These are phyloP conservation scores for Hypoxylon trugodes DNA, from an alignment of 495 filamentous ascomycete species.

Conservation along the genomic window DNA sequence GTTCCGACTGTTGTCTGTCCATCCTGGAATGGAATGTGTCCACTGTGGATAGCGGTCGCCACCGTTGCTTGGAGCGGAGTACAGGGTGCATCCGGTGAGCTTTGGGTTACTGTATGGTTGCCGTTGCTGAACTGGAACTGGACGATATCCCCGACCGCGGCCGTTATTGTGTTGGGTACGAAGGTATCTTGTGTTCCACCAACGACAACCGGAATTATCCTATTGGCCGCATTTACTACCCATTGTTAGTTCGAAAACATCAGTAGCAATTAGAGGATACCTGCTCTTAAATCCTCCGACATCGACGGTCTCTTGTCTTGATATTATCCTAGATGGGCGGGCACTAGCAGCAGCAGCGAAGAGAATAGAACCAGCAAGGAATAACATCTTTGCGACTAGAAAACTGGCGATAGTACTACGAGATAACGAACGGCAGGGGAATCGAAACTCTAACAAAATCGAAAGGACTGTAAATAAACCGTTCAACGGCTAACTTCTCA, in stretches of 20 bases:
- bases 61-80: conserved; percentile 48
- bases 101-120: conserved; percentile 42
- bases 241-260: conserved; percentile 3
- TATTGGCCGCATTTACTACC: conserved; percentile 26
- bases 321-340: conserved; percentile 17
- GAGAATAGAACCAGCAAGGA: conserved; percentile 15
- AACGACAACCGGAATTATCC: conserved; percentile 35
- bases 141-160: conserved; percentile 54
- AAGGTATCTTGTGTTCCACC: conserved; percentile 39
- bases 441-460: conserved; percentile 14
- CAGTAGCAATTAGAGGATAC: not conserved
- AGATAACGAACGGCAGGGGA: conserved; percentile 12
- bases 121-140: conserved; percentile 61
- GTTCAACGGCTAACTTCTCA: conserved; percentile 32
- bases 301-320: conserved; percentile 3
- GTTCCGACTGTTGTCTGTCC: conserved; percentile 45
- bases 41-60: conserved; percentile 35
- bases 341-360: conserved; percentile 14
- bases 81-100: conserved; percentile 58
- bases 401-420: not conserved
- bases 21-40: conserved; percentile 47
- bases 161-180: conserved; percentile 51
- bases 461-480: conserved; percentile 20
- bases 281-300: conserved; percentile 19
- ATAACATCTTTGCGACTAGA: conserved; percentile 14